phyloP scores from a whole-genome alignment of 148 eudicot genomes.

The Fagopyrum esculentum region DNA sequence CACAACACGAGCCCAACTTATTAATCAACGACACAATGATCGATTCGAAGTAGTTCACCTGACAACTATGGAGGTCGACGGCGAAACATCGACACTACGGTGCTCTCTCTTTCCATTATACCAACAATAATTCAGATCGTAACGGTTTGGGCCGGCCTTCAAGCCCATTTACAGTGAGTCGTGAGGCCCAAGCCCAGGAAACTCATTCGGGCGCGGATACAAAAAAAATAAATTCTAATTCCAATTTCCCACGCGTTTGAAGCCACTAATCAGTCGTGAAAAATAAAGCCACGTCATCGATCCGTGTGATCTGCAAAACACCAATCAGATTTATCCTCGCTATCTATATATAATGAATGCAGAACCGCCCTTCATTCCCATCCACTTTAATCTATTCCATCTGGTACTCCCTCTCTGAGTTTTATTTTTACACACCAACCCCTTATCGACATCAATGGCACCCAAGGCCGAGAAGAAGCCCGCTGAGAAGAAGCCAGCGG shows the following conservation, averaged over 20 bases:
- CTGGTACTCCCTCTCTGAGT: no score
- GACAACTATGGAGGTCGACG: slow-evolving; percentile 1
- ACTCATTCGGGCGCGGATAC: neutral
- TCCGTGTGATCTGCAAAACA: no score
- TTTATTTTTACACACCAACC: no score
- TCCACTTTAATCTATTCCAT: no score
- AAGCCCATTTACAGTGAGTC: neutral
- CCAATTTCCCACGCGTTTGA: neutral
- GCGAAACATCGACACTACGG: neutral
- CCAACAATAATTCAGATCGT: neutral
- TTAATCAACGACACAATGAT: neutral
- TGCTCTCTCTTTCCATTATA: no score
- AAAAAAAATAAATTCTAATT: neutral
- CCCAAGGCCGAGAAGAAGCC: no score
- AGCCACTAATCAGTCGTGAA: neutral
- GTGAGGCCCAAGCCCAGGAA: neutral
- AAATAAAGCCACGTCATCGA: neutral
- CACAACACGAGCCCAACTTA: neutral
- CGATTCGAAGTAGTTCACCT: neutral
- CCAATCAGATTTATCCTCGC: no score
- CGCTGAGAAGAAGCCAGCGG: no score
- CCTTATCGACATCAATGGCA: no score
- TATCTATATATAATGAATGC: no score
- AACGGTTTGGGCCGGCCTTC: neutral
- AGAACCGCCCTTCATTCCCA: no score